Conservation (phyloP, 169 alveolate species). For the Babesia sp. region DNA sequence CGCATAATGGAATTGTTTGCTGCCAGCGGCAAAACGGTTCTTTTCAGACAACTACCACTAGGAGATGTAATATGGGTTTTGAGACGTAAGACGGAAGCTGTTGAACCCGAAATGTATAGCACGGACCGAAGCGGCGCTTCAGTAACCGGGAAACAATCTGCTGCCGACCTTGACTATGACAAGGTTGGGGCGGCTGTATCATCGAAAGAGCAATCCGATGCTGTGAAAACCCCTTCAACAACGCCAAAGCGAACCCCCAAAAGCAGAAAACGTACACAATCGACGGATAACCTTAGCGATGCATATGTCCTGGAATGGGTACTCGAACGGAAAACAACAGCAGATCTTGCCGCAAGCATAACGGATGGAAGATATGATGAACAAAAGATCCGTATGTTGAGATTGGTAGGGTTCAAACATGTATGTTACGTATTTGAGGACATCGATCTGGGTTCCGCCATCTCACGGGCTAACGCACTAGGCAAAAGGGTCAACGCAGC, state of each 20-base stretch:
- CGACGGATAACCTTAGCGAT: constrained; percentile 60
- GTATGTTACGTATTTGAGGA: constrained; percentile 79
- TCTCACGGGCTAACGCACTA: constrained; percentile 38
- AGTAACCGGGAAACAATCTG: not conserved
- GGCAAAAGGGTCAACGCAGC: constrained; percentile 66
- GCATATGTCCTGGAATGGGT: constrained; percentile 81
- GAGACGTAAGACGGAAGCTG: not conserved
- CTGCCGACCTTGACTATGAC: not conserved
- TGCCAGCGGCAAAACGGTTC: constrained; percentile 35
- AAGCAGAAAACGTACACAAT: constrained; percentile 1
- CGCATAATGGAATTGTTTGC: constrained; percentile 55
- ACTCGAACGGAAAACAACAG: constrained; percentile 80
- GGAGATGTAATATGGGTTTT: constrained; percentile 80
- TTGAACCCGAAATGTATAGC: not conserved
- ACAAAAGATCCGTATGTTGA: constrained; percentile 79
- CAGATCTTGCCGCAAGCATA: constrained; percentile 81
- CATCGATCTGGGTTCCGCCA: constrained; percentile 37
- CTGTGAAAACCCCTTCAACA: not conserved
- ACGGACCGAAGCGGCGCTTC: not conserved
- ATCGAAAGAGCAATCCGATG: not conserved
- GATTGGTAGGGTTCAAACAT: constrained; percentile 73
- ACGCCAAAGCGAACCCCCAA: not conserved
- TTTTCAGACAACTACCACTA: constrained; percentile 73
- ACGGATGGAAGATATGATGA: constrained; percentile 83
- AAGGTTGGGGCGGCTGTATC: not conserved